phyloP scores from a whole-genome alignment of 129 eudicot genomes.

The Smallanthus sonchifolius region DNA sequence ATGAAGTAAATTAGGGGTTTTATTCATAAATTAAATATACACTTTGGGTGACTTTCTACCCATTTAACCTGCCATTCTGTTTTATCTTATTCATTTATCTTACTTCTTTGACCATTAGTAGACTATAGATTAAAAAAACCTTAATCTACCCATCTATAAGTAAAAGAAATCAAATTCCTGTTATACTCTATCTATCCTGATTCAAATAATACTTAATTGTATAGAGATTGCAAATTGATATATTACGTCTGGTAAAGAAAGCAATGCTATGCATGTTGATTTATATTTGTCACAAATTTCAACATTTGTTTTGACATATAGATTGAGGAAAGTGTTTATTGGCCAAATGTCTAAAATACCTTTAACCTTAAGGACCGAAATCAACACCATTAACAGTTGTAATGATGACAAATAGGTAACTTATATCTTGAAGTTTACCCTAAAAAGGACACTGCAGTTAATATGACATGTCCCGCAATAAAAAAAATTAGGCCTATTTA shows the following conservation, averaged over 20 bases:
- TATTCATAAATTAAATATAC: too few relatives aligned
- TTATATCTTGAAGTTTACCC: background rate
- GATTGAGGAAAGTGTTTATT: background rate
- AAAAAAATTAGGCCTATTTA: background rate
- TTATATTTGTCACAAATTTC: background rate
- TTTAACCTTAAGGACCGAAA: background rate
- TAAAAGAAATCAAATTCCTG: background rate
- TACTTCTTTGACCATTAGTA: background rate
- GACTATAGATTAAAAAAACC: too few relatives aligned
- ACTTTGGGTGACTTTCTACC: background rate
- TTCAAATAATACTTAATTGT: background rate
- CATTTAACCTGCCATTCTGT: background rate
- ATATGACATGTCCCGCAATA: background rate
- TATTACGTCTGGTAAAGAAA: background rate
- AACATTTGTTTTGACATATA: background rate
- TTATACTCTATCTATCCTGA: background rate
- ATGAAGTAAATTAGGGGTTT: background rate
- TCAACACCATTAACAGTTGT: background rate
- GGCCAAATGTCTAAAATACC: conserved; percentile 1
- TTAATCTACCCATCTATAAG: background rate
- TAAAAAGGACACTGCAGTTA: background rate
- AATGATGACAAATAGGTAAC: background rate
- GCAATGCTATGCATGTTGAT: background rate
- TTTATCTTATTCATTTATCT: background rate
- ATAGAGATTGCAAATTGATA: background rate